Evolutionary conservation across 2,329 filamentous ascomycete genomes (phyloP), one percentile per base, ranked within the genome.

Genomic region (Cryphonectria parasitica): DNA sequence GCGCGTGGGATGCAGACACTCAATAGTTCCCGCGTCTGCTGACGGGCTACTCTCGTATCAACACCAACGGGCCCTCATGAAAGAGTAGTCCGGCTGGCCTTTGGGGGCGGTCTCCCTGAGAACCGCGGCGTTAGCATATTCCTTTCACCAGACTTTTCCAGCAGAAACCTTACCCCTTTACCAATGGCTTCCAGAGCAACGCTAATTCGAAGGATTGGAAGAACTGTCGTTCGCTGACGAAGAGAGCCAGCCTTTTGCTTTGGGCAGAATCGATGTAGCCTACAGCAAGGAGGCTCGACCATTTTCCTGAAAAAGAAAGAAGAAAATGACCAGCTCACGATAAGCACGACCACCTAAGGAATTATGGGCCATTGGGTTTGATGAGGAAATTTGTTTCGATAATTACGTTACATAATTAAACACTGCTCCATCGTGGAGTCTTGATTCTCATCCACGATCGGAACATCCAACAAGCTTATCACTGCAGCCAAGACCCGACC

Each of bases 21-120:
- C 58, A 61, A 61, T 61, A 61, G 58, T 61, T 61, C 58, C 17
- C 34, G 31, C 34, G 10, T 39, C 19, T 61, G 34, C 58, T 39
- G 31, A n/a, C 58, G 36, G 10, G 7, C 4, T n/a, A 31, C 3
- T 39, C 31, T 19, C 54, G 25, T 39, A 56, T 56, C 13, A 15
- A 56, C 15, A 31, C 13, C 25, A n/a, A 7, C 54, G 28, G 28
- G 54, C 11, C 22, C n/a, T 28, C 58, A 61, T 19, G 34, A 39
- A 5, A n/a, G n/a, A n/a, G 45, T 49, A 7, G 8, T 19, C 19
- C 1, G 17, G 19, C 3, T 19, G 45, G 43, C 17, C 43, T 19
- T n/a, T n/a, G 19, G 19, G 45, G 45, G 19, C 19, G 19, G 45
- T 19, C 19, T 8, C 19, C 45, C 19, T n/a, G 45, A 49, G 45